Evolutionary conservation across 73 alveolate species (phyloP), one percentile per base, ranked within the genome.

Genomic region (Paramecium tetraurelia): DNA sequence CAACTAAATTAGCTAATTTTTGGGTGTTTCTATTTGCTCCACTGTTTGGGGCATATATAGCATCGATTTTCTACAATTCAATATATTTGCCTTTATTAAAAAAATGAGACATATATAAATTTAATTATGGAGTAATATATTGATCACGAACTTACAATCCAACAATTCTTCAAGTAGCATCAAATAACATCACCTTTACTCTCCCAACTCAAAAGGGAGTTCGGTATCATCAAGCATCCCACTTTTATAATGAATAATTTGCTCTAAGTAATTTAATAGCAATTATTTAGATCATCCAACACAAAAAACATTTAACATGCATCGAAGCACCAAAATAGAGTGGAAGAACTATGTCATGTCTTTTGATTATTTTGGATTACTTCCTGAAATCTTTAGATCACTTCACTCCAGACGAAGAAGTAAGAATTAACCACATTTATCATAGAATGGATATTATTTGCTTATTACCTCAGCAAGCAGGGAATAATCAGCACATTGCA

Each of bases 61-160:
- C 90, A 10, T 80, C 46, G 11, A 41, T 80, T 18, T 80, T 80
- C 29, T 80, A 80, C 29, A 80, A 80, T 80, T 44, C 76, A 7
- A 48, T 80, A 59, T 80, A 80, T 80, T 41, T 80, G 43, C 90
- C 90, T 16, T 80, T 80, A 80, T 35, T 29, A 36, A 72, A 40
- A 38, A 72, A 72, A 72, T 72, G 86, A 72, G 33, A 29, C 20
- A 36, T 40, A 72, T 72, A 20, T 75, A 22, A 75, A 46, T 80
- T 80, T 80, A 80, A 80, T 80, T 80, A 80, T 80, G 90, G 90
- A 80, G 46, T 80, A 80, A 80, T 80, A 80, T 80, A 80, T 80
- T 44, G 90, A 80, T 24, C 20, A 33, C 22, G 76, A 80, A 18
- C 27, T 43, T 12, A 44, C 90, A 21, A 31, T 80, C 27, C 43